Conservation (phyloP, 176 grass and related monocot species). For the Raddia guianensis region DNA sequence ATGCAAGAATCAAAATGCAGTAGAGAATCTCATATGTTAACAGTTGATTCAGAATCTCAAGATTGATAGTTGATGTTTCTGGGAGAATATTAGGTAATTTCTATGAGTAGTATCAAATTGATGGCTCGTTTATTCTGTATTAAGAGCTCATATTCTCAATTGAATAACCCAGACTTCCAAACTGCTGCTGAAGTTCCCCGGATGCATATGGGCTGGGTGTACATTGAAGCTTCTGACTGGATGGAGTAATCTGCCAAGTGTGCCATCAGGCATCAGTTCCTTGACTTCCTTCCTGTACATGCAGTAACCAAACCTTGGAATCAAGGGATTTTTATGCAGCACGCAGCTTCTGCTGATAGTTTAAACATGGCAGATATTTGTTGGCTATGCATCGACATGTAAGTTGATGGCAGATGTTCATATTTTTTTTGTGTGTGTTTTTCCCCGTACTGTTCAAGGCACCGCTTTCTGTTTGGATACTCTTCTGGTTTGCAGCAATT, state of each 20-base stretch:
- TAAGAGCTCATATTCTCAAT: neutral
- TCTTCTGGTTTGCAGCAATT: neutral
- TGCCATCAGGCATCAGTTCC: neutral
- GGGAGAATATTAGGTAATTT: conserved; percentile 33
- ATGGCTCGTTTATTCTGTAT: neutral
- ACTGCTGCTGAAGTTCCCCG: neutral
- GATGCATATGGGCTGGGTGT: neutral
- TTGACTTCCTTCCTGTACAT: neutral
- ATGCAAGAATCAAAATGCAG: conserved; percentile 72
- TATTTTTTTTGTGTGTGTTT: neutral
- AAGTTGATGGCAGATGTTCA: neutral
- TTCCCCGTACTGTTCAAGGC: neutral
- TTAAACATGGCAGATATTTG: neutral
- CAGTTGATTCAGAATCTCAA: conserved; percentile 42
- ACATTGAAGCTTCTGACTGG: neutral
- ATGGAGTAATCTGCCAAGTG: neutral
- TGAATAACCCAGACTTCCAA: neutral
- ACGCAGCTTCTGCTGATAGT: neutral
- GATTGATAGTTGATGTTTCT: conserved; percentile 40
- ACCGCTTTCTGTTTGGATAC: neutral
- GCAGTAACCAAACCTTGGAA: neutral
- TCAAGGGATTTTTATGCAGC: neutral
- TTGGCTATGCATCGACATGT: conserved; percentile 24
- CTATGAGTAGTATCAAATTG: neutral
- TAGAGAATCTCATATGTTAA: conserved; percentile 39